Conservation (phyloP, 2,329 filamentous ascomycete genomes). For the Beauveria varroae region DNA sequence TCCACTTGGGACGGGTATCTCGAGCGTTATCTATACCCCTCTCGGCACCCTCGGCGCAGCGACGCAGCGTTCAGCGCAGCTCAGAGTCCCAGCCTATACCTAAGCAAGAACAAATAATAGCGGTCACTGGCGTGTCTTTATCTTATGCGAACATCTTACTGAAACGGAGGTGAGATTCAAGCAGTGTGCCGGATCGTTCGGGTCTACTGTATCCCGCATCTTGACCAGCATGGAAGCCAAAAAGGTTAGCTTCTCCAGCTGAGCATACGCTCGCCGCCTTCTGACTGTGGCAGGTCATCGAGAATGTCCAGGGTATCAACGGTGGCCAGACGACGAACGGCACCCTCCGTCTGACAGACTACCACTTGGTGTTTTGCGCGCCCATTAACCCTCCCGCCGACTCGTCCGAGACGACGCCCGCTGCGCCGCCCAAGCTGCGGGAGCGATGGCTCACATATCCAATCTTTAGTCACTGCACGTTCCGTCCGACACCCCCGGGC, state of each 20-base stretch:
- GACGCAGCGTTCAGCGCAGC: neutral
- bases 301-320: slow-evolving; percentile 54
- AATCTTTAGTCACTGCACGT: slow-evolving; percentile 74
- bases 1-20: neutral
- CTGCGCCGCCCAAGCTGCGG: slow-evolving; percentile 30
- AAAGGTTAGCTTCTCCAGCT: slow-evolving; percentile 27
- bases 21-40: neutral
- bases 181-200: neutral
- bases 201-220: neutral
- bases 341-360: slow-evolving; percentile 54
- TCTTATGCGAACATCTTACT: neutral
- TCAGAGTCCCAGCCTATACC: neutral
- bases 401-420: slow-evolving; percentile 18
- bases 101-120: neutral
- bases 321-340: slow-evolving; percentile 50
- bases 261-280: slow-evolving; percentile 17
- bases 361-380: slow-evolving; percentile 50
- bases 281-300: slow-evolving; percentile 32
- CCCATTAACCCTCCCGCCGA: slow-evolving; percentile 26
- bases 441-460: slow-evolving; percentile 94
- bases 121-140: neutral
- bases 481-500: slow-evolving; percentile 63
- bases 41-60: slow-evolving; percentile 3
- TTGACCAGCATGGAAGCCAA: slow-evolving; percentile 30
- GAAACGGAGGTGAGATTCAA: neutral